Percentiles rank a stretch among this genome's conserved stretches.
Evolutionary conservation across 2,329 filamentous ascomycete genomes (phyloP).

Genomic region (Neophaeococcomyces mojaviensis): DNA sequence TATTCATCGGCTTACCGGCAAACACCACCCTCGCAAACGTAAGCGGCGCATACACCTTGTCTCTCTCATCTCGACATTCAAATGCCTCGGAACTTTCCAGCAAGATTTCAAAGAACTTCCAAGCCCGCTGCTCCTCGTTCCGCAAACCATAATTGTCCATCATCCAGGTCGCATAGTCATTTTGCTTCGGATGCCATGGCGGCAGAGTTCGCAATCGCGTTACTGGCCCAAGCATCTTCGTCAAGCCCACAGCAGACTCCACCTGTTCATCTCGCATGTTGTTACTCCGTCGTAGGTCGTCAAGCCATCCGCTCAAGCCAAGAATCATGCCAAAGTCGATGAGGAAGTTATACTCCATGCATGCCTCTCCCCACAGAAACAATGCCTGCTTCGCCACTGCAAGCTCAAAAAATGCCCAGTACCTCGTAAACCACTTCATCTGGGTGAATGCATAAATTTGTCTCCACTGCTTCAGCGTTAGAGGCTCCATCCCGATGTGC

Average conservation of each 20-base stretch:
- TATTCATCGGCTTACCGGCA: conserved; percentile 5
- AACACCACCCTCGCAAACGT: conserved; percentile 3
- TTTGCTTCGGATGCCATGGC: conserved; percentile 8
- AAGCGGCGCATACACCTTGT: conserved; percentile 4
- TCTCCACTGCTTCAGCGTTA: conserved; percentile 6
- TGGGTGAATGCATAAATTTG: conserved; percentile 4
- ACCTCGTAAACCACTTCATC: conserved; percentile 7
- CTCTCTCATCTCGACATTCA: conserved; percentile 6
- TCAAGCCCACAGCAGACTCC: neutral
- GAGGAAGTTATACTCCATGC: conserved; percentile 10
- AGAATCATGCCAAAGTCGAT: conserved; percentile 9
- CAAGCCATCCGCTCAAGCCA: conserved; percentile 7
- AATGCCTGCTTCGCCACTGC: conserved; percentile 5
- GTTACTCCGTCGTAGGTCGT: neutral
- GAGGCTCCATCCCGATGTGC: conserved; percentile 2
- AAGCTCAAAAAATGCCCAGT: conserved; percentile 9
- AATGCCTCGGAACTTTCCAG: conserved; percentile 7
- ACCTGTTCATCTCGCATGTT: neutral
- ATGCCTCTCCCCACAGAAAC: conserved; percentile 7
- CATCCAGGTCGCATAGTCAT: conserved; percentile 4
- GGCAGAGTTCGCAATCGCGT: neutral
- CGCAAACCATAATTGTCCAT: neutral
- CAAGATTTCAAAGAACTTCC: conserved; percentile 9
- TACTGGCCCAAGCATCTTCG: conserved; percentile 8
- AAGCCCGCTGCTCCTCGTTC: conserved; percentile 5